phyloP scores from a whole-genome alignment of 2,329 filamentous ascomycete species.

The Biscogniauxia sp. region DNA sequence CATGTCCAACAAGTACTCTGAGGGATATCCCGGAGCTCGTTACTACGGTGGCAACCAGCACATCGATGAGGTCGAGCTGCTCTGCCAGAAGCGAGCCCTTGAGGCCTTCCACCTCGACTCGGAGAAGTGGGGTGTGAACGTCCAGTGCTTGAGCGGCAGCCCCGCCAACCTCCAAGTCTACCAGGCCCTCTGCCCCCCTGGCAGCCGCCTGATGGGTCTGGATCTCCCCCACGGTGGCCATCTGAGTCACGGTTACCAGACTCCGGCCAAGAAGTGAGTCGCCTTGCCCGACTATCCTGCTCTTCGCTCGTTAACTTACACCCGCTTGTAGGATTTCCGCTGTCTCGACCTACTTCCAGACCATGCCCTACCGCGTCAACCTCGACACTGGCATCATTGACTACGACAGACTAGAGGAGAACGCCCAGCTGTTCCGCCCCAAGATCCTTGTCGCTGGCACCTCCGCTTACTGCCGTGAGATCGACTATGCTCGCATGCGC shows the following conservation, averaged over 20 bases:
- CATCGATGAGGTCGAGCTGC: constrained; percentile 93
- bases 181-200: constrained; percentile 92
- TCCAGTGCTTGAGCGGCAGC: constrained; percentile 88
- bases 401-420: constrained; percentile 88
- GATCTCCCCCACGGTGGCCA: constrained; percentile 94
- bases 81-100: constrained; percentile 92
- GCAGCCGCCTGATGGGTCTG: constrained; percentile 95
- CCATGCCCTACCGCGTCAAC: constrained; percentile 91
- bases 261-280: constrained; percentile 74
- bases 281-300: constrained; percentile 39
- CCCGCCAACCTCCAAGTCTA: constrained; percentile 98
- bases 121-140: constrained; percentile 96
- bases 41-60: constrained; percentile 99
- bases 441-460: constrained; percentile 96
- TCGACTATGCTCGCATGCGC: constrained; percentile 95
- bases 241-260: constrained; percentile 97
- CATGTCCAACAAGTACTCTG: constrained; percentile 99
- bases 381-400: constrained; percentile 93
- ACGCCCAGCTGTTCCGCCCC: constrained; percentile 87
- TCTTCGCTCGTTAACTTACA: constrained; percentile 11
- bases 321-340: constrained; percentile 71
- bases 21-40: constrained; percentile 95
- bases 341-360: constrained; percentile 99
- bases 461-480: constrained; percentile 95
- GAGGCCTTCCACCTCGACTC: constrained; percentile 84